Evolutionary conservation across 2,329 filamentous ascomycete species (phyloP).

Genomic region (Beauveria caledonica): DNA sequence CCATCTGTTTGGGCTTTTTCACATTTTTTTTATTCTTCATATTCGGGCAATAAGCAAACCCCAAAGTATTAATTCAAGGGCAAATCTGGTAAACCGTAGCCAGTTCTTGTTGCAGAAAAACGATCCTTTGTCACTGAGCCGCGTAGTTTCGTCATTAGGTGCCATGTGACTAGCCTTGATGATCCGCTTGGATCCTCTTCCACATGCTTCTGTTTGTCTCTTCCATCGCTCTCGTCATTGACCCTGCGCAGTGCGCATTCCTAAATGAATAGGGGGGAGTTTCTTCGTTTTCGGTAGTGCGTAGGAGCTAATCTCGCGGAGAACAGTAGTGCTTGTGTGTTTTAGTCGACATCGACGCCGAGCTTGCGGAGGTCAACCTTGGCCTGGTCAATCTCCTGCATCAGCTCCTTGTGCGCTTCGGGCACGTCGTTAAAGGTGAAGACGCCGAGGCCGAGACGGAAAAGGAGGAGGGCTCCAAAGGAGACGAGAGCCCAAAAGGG

Average conservation of each 20-base stretch:
- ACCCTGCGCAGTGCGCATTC: not conserved
- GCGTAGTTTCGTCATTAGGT: not conserved
- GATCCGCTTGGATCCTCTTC: not conserved
- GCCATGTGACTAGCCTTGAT: not conserved
- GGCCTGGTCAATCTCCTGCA: constrained; percentile 72
- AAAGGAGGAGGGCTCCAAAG: constrained; percentile 86
- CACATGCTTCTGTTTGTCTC: not conserved
- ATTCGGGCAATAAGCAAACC: not conserved
- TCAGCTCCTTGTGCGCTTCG: constrained; percentile 80
- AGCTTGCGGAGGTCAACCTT: constrained; percentile 63
- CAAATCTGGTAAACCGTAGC: not conserved
- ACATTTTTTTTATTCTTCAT: not conserved
- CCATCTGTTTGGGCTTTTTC: constrained; percentile 16
- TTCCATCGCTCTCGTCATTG: not conserved
- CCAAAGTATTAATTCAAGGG: not conserved
- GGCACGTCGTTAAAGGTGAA: constrained; percentile 96
- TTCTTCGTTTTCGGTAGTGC: not conserved
- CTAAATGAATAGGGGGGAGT: too few species aligned
- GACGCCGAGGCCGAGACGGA: constrained; percentile 85
- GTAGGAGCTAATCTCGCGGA: not conserved
- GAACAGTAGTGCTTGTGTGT: not conserved
- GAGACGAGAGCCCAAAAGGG: constrained; percentile 89
- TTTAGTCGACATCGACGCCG: constrained; percentile 70
- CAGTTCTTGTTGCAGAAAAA: not conserved
- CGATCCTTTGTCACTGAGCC: not conserved